Base-by-base conservation (phyloP, 176 grass and related monocot genomes). In the Zoysia japonica region DNA sequence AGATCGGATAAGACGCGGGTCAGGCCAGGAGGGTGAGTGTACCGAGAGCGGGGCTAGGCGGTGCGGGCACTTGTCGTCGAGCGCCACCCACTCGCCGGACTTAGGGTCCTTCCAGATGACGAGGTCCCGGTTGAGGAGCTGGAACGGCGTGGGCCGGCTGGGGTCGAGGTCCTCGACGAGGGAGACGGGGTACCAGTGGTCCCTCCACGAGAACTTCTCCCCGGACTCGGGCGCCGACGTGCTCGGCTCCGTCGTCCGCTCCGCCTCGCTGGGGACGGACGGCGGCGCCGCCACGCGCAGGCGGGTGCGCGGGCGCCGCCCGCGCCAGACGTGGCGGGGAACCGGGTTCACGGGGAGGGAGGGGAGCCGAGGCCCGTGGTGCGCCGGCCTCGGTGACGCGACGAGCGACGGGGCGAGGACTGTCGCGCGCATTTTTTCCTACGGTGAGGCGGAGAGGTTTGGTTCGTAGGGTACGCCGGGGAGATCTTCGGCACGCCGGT, bases 41-140 rank as follows among this genome's bases (percentile, higher is more conserved):
- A 98, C 96, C 63, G 96, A 98, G 55, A 98, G 92, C 0, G 96
- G 96, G 9, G 92, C 96, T 40, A 98, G 96, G 52, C 96, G 96
- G 84, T 98, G 96, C 61, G 96, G 96, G 86, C 96, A 98, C 49
- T 83, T 84, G 67, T 98, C 96, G 66, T 98, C 96, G 19, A 98
- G 87, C 45, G 96, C 88, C 70, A 89, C 84, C 92, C 96, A 98
- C 1, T 91, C 79, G 38, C 86, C 92, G 46, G 88, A 89, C 48
- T 86, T 92, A 71, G 96, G 90, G 40, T 95, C 92, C 60, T 94
- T 94, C 96, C 96, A 98, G 77, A 98, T 65, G 62, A 98, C 92
- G 51, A 98, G 85, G 76, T 98, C 96, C 71, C 96, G 92, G 78
- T 98, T 98, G 77, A 98, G 90, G 85, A 94, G 96, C 84, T 94